A percentile compares a stretch with the other conserved stretches of the same genome.
Evolutionary conservation across 208 protist genomes (phyloP).

Genomic region (Leishmania arabica): DNA sequence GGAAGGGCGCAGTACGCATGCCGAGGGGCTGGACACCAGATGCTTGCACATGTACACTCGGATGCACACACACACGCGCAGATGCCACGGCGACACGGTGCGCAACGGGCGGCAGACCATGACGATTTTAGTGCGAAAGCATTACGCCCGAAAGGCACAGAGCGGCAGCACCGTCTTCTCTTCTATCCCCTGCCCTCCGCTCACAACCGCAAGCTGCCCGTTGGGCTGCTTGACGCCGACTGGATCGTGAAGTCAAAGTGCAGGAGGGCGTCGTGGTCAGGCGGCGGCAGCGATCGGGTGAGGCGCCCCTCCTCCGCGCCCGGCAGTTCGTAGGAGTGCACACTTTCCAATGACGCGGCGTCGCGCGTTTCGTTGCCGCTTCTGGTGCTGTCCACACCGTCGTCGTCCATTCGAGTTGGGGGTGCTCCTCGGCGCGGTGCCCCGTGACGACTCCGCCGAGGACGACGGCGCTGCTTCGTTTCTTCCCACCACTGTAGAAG

Average conservation of each 20-base stretch:
- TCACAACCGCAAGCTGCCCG: constrained; percentile 7
- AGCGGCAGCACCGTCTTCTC: neutral
- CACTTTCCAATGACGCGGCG: constrained; percentile 16
- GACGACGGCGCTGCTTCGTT: constrained; percentile 25
- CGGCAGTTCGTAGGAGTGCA: constrained; percentile 16
- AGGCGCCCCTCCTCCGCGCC: neutral
- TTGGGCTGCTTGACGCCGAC: constrained; percentile 11
- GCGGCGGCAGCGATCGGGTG: constrained; percentile 9
- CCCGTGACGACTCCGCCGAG: constrained; percentile 14
- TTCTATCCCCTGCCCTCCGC: neutral
- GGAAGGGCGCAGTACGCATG: neutral
- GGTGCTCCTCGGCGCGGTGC: neutral
- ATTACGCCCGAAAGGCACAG: neutral
- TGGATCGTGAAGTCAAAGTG: constrained; percentile 30
- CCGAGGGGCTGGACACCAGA: neutral
- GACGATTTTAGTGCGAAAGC: neutral
- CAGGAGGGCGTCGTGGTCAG: constrained; percentile 22
- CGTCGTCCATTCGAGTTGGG: constrained; percentile 1
- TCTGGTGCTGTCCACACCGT: constrained; percentile 2
- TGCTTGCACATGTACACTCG: neutral
- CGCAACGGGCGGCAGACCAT: neutral
- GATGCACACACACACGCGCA: neutral
- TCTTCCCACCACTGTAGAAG: constrained; percentile 30
- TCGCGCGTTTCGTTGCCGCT: constrained; percentile 10
- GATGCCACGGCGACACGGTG: neutral